phyloP scores from a whole-genome alignment of 208 protist species.

The Angomonas desouzai region DNA sequence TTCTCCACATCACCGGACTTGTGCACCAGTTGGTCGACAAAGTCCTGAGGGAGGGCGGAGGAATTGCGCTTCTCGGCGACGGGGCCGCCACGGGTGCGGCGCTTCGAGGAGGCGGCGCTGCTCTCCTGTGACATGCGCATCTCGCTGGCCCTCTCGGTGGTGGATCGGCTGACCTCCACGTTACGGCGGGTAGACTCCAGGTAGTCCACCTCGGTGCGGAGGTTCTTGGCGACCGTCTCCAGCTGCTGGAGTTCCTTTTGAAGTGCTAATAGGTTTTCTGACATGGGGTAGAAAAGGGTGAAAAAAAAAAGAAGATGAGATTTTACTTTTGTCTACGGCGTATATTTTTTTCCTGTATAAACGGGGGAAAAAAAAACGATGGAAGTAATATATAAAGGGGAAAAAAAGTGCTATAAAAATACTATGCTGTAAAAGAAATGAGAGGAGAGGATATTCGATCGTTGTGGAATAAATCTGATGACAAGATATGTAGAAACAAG shows the following conservation, averaged over 20 bases:
- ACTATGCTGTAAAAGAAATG: neutral
- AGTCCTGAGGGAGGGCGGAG: constrained; percentile 38
- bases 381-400: neutral
- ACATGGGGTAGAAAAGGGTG: neutral
- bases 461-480: no score
- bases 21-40: constrained; percentile 45
- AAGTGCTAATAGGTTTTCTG: neutral
- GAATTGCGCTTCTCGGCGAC: constrained; percentile 2
- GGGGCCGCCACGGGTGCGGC: constrained; percentile 18
- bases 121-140: constrained; percentile 25
- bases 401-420: constrained; percentile 4
- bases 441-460: constrained; percentile 11
- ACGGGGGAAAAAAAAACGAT: neutral
- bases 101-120: constrained; percentile 11
- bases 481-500: no score
- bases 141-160: constrained; percentile 22
- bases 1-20: constrained; percentile 38
- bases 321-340: constrained; percentile 1
- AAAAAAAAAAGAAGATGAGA: constrained; percentile 9
- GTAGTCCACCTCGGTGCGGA: constrained; percentile 56
- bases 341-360: constrained; percentile 2
- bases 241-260: constrained; percentile 39
- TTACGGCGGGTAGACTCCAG: constrained; percentile 48
- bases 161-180: constrained; percentile 28
- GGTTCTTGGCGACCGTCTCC: constrained; percentile 46